A percentile compares a stretch with the other conserved stretches of the same genome.
These are phyloP conservation scores for Neopestalotiopsis sp. DNA, from an alignment of 2,329 filamentous ascomycete species.

Conservation along the genomic window DNA sequence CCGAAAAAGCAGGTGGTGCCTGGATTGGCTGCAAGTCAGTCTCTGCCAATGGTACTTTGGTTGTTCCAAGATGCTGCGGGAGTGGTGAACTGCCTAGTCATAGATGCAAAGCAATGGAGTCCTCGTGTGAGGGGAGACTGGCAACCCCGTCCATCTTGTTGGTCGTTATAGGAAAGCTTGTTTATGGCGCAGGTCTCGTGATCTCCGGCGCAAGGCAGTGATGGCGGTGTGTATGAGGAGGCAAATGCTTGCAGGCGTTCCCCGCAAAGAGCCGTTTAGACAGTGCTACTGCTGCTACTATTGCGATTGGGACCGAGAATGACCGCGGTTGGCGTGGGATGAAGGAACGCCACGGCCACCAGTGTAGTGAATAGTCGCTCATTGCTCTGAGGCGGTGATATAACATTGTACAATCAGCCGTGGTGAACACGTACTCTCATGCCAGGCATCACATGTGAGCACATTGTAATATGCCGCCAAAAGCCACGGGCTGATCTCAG, in stretches of 20 bases:
- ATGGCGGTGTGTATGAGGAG: slow-evolving; percentile 10
- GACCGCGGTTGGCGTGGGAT: slow-evolving; percentile 4
- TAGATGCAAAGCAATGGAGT: slow-evolving; percentile 7
- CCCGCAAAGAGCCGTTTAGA: background rate
- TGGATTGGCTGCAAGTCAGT: slow-evolving; percentile 1
- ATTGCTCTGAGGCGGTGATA: background rate
- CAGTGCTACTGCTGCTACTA: background rate
- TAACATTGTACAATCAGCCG: background rate
- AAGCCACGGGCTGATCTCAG: no score
- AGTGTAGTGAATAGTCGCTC: background rate
- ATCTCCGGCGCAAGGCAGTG: background rate
- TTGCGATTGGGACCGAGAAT: background rate
- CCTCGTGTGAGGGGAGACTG: slow-evolving; percentile 2
- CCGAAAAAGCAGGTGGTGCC: slow-evolving; percentile 13
- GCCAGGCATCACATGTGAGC: no score
- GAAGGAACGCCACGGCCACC: background rate
- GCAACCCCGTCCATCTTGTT: background rate
- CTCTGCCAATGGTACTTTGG: background rate
- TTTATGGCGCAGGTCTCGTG: slow-evolving; percentile 6
- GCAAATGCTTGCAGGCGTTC: slow-evolving; percentile 1
- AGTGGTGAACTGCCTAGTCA: slow-evolving; percentile 7
- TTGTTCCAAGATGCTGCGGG: background rate
- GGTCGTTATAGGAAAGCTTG: background rate
- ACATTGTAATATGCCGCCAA: no score
- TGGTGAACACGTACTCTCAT: background rate